Evolutionary conservation across 345 rosid species (phyloP), one percentile per base, ranked within the genome.

Genomic region (Populus pruinosa): DNA sequence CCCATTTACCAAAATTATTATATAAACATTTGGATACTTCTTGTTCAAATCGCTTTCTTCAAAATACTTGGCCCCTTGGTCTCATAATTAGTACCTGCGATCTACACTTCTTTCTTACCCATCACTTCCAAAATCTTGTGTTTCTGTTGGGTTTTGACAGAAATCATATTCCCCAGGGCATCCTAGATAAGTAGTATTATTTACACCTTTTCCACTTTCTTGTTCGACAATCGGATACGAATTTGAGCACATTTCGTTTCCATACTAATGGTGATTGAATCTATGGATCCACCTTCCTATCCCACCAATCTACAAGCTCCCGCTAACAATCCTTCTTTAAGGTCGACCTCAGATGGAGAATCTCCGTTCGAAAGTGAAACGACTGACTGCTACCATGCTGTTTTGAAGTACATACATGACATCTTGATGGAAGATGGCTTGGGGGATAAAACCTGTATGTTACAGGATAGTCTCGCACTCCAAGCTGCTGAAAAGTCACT

Each of bases 401-500:
- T 67, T 6, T 11, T 72, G 2, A 71, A 81, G 63, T 81, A 66
- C 69, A 67, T 81, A 31, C n/a, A 55, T n/a, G 80, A 80, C 44
- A 55, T 80, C 0, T 38, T 80, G 63, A 76, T 80, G 79, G 83
- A 80, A 67, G 83, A 76, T 25, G 73, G 71, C 2, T 33, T 70
- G 70, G 79, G 55, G 33, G 73, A 41, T 41, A 39, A 87, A 81
- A 78, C 87, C 68, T 89, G 89, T 78, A 91, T 94, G 97, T 81
- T 91, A 72, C 92, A 88, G 85, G 92, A 90, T 38, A 86, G 89
- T 76, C 86, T 92, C 56, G 92, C 98, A 25, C 88, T 94, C 75
- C 98, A 94, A 84, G 95, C 93, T 2, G 92, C 91, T 17, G 98
- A 91, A 73, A 94, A 83, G 69, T 89, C 95, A 49, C 87, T 93